Evolutionary conservation across 345 rosid species (phyloP).

Genomic region (Aquilaria yunnanensis): DNA sequence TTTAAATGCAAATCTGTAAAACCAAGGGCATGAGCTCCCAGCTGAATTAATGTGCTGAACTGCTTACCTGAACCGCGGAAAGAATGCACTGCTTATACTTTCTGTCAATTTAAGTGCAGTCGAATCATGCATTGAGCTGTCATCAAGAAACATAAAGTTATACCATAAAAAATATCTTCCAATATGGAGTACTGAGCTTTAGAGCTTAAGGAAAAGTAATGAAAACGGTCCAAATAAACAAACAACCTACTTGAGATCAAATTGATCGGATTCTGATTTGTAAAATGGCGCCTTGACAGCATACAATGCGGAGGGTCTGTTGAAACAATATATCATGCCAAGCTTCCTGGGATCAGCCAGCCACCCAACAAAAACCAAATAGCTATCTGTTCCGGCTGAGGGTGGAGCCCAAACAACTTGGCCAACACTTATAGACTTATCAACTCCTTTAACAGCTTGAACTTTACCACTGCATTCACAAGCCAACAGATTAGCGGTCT

Average conservation of each 20-base stretch:
- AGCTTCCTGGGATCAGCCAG: conserved; percentile 67
- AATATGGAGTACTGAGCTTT: conserved; percentile 2
- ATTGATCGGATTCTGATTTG: conserved; percentile 25
- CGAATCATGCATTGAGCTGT: conserved; percentile 38
- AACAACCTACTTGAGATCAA: conserved; percentile 46
- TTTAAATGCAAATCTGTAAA: too few species aligned
- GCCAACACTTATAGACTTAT: conserved; percentile 67
- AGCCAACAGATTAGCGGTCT: conserved; percentile 7
- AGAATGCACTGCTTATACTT: conserved; percentile 69
- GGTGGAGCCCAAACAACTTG: conserved; percentile 94
- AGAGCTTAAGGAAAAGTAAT: background rate
- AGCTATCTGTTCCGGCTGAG: conserved; percentile 32
- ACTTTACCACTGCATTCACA: conserved; percentile 60
- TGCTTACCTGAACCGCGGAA: conserved; percentile 75
- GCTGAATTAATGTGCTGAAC: conserved; percentile 2
- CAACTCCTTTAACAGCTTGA: conserved; percentile 54
- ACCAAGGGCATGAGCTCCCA: background rate
- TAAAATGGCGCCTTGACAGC: conserved; percentile 37
- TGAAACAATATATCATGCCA: conserved; percentile 84
- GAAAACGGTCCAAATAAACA: conserved; percentile 4
- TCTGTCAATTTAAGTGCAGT: conserved; percentile 47
- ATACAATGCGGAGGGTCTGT: conserved; percentile 74
- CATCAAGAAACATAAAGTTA: conserved; percentile 26
- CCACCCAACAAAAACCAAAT: conserved; percentile 90
- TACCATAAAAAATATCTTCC: conserved; percentile 3